Percentiles rank a stretch among this genome's conserved stretches.
phyloP scores from a whole-genome alignment of 768 basidiomycete genomes.

The Mrakia blollopis region DNA sequence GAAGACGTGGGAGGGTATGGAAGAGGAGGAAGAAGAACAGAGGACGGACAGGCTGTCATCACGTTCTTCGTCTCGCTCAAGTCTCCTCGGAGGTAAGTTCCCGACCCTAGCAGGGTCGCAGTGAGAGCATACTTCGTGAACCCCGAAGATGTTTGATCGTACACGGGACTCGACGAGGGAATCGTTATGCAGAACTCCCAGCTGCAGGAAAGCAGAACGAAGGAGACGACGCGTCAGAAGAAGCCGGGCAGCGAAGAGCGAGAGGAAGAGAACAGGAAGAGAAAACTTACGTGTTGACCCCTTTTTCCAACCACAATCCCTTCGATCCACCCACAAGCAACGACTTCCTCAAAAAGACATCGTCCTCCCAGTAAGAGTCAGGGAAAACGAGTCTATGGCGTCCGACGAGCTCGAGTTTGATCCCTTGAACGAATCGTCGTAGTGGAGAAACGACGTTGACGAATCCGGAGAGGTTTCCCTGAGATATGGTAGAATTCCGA shows the following conservation, averaged over 20 bases:
- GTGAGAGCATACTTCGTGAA: background rate
- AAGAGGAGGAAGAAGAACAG: background rate
- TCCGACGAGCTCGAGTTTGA: background rate
- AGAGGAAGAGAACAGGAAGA: background rate
- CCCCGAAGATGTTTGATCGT: background rate
- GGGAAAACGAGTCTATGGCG: background rate
- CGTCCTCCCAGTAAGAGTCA: constrained; percentile 3
- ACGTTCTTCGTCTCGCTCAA: background rate
- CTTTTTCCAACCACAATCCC: constrained; percentile 4
- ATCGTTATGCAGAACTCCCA: constrained; percentile 22
- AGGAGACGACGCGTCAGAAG: background rate
- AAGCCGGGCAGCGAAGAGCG: no score
- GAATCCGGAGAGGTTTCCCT: constrained; percentile 13
- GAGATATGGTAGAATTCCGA: background rate
- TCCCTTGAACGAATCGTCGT: background rate
- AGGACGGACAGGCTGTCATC: background rate
- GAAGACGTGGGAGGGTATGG: background rate
- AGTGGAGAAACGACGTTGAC: constrained; percentile 20
- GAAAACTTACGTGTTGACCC: constrained; percentile 15
- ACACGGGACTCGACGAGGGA: background rate
- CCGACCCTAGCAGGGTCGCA: background rate
- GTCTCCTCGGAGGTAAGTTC: background rate
- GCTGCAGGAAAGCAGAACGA: background rate
- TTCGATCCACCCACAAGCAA: constrained; percentile 4
- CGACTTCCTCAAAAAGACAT: constrained; percentile 1